These are phyloP conservation scores for Eucalyptus pumila DNA, from an alignment of 345 rosid genomes.

Conservation along the genomic window DNA sequence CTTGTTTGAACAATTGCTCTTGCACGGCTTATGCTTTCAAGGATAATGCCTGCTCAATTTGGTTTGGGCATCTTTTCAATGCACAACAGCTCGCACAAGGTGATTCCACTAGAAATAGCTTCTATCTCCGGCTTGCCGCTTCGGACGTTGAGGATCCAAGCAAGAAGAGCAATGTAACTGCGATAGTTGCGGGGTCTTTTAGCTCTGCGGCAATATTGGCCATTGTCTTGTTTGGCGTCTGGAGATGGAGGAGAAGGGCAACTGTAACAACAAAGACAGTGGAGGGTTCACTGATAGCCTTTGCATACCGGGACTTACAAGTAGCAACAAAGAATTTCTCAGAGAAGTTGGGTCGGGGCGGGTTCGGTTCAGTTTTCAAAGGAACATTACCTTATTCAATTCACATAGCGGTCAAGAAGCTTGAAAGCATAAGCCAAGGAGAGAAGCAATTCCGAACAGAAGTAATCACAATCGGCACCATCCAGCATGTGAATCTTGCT, in stretches of 20 bases:
- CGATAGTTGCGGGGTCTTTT: background rate
- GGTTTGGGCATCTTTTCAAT: conserved; percentile 40
- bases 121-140: conserved; percentile 47
- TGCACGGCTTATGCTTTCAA: conserved; percentile 57
- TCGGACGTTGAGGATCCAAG: conserved; percentile 35
- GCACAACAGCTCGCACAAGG: conserved; percentile 18
- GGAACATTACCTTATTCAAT: conserved; percentile 52
- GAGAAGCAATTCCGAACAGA: conserved; percentile 85
- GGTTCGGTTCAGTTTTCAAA: conserved; percentile 82
- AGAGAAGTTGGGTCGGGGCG: conserved; percentile 72
- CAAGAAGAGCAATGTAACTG: conserved; percentile 6
- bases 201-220: conserved; percentile 17
- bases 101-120: conserved; percentile 13
- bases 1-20: conserved; percentile 40
- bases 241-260: conserved; percentile 11
- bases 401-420: conserved; percentile 70
- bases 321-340: conserved; percentile 69
- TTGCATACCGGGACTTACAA: conserved; percentile 52
- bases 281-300: conserved; percentile 67
- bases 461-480: conserved; percentile 66
- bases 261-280: background rate
- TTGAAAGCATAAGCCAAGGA: conserved; percentile 59
- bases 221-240: conserved; percentile 7
- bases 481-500: conserved; percentile 74
- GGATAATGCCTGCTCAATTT: conserved; percentile 22